Conservation (phyloP, 169 alveolate genomes). For the Cryptosporidium andersoni region DNA sequence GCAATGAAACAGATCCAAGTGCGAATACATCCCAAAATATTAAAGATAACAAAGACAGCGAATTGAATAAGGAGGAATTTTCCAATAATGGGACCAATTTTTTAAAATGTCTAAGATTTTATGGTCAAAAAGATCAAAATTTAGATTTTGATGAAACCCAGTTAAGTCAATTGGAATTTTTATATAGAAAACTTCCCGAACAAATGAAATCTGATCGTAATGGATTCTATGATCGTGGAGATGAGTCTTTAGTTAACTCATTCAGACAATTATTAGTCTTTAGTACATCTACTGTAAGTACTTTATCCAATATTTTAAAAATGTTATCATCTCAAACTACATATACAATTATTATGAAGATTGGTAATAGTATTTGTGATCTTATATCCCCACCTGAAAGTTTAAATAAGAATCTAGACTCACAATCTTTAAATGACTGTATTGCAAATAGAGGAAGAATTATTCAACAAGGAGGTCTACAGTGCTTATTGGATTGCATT, state of each 20-base stretch:
- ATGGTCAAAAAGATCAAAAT: conserved; percentile 16
- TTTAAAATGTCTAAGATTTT: conserved; percentile 34
- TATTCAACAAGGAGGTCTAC: conserved; percentile 41
- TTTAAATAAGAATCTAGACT: not conserved
- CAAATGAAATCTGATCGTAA: conserved; percentile 13
- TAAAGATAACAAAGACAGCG: not conserved
- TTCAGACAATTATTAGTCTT: conserved; percentile 28
- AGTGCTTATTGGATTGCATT: conserved; percentile 51
- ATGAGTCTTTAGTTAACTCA: conserved; percentile 23
- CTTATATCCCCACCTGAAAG: conserved; percentile 1
- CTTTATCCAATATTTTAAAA: conserved; percentile 14
- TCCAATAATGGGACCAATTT: not conserved
- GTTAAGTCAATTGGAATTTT: conserved; percentile 30
- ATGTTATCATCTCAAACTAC: not conserved
- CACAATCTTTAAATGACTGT: conserved; percentile 4
- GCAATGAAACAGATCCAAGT: conserved; percentile 49
- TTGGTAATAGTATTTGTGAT: conserved; percentile 58
- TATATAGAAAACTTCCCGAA: conserved; percentile 49
- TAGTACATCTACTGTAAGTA: conserved; percentile 10
- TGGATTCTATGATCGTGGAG: conserved; percentile 62
- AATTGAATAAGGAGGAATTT: not conserved
- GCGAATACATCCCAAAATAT: conserved; percentile 3
- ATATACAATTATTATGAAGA: conserved; percentile 16
- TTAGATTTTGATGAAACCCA: conserved; percentile 61
- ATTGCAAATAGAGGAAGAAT: conserved; percentile 46